Evolutionary conservation across 1,284 basidiomycete species (phyloP), one percentile per base, ranked within the genome.

Genomic region (Dichomitus squalens): DNA sequence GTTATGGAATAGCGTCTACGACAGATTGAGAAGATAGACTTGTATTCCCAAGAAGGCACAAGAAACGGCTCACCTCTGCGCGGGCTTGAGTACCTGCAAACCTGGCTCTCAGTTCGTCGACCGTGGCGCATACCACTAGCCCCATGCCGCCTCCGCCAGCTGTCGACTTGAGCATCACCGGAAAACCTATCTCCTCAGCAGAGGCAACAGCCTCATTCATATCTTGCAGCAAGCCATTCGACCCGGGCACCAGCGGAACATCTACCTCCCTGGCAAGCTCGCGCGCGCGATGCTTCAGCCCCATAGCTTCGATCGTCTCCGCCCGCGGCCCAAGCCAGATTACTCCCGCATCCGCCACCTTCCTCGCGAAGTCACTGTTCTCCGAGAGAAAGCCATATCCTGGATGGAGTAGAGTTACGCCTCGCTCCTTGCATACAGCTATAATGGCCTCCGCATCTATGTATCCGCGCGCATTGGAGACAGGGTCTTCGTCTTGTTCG

Each of bases 81-180:
- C 76, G 78, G 58, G 70, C 71, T 57, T 69, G 75, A 9, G 78
- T 79, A 12, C 64, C 50, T 9, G 64, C 51, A 62, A 83, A 81
- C 27, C 67, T 75, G 3, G 66, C 65, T 4, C 55, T 59, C 18
- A 86, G 68, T 43, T 81, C 79, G 1, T 66, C 61, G n/a, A 76
- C 75, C 40, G 72, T 65, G 16, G 72, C 67, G 67, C 86, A 88
- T 20, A 89, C 76, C 7, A 80, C 77, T 62, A 90, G 78, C 7
- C 88, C 88, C 79, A 88, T 85, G 0, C 89, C 89, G 2, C 89
- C 88, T 1, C 88, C 89, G 7, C 88, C 89, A 0, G 82, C 85
- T 0, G 84, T 85, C 5, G 86, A 82, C 69, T 91, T 91, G 64
- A 92, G 73, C 64, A 91, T 83, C 11, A 88, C 75, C 0, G 86